phyloP scores from a whole-genome alignment of 352 stramenopile species.

The Pseudoperonospora humuli region DNA sequence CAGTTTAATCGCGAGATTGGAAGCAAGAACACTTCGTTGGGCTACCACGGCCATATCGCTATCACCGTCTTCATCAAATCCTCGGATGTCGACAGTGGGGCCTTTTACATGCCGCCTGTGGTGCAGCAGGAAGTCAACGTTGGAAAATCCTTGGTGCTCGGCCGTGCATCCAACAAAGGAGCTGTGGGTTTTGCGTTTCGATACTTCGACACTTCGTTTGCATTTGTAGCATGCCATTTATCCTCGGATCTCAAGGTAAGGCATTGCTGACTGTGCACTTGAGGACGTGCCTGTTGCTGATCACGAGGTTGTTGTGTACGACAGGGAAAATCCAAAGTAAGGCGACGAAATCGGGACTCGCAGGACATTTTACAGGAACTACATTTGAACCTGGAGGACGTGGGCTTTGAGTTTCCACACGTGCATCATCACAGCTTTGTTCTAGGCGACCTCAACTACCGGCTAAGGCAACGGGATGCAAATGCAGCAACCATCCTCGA shows the following conservation, averaged over 20 bases:
- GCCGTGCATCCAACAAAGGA: slow-evolving; percentile 85
- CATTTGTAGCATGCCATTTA: slow-evolving; percentile 84
- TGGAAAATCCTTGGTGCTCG: slow-evolving; percentile 67
- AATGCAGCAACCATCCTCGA: slow-evolving; percentile 52
- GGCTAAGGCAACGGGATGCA: slow-evolving; percentile 50
- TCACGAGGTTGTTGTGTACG: neutral
- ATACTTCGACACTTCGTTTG: slow-evolving; percentile 82
- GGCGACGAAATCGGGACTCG: slow-evolving; percentile 65
- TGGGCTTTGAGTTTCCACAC: slow-evolving; percentile 79
- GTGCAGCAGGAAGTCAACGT: slow-evolving; percentile 67
- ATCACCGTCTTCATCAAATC: slow-evolving; percentile 76
- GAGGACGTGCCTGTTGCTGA: neutral
- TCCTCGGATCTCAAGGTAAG: slow-evolving; percentile 74
- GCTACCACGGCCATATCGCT: slow-evolving; percentile 84
- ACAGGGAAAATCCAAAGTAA: slow-evolving; percentile 66
- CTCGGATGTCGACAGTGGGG: slow-evolving; percentile 53
- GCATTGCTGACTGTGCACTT: neutral
- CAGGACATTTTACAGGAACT: slow-evolving; percentile 68
- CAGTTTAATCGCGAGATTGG: slow-evolving; percentile 78
- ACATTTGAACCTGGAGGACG: slow-evolving; percentile 71
- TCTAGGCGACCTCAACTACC: slow-evolving; percentile 88
- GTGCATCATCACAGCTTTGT: slow-evolving; percentile 87
- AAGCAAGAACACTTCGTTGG: slow-evolving; percentile 67
- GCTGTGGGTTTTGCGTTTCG: slow-evolving; percentile 84
- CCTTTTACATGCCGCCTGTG: slow-evolving; percentile 76